Conservation (phyloP, 2,329 filamentous ascomycete species). For the Fusarium sp. region DNA sequence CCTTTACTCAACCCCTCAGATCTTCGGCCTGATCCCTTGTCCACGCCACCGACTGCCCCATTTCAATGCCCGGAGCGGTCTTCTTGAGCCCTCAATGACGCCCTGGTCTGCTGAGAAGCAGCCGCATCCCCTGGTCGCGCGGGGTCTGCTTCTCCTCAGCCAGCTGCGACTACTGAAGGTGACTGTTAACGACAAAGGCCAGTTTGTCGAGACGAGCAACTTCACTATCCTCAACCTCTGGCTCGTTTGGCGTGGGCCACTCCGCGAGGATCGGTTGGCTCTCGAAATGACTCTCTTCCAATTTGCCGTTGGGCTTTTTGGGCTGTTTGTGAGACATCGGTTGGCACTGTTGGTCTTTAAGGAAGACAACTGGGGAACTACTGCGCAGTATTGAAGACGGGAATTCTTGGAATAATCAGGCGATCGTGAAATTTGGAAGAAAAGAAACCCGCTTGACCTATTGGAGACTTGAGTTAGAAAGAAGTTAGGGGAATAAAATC, state of each 20-base stretch:
- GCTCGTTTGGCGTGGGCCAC: constrained; percentile 93
- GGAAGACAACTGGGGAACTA: constrained; percentile 79
- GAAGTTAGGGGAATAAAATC: background rate
- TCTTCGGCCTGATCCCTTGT: constrained; percentile 91
- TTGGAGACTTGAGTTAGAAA: background rate
- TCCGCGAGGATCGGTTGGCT: constrained; percentile 86
- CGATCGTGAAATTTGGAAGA: background rate
- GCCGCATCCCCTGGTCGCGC: constrained; percentile 71
- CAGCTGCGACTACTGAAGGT: constrained; percentile 75
- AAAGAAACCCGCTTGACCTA: background rate
- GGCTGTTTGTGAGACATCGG: constrained; percentile 85
- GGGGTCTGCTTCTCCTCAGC: constrained; percentile 74
- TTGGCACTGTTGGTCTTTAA: constrained; percentile 90
- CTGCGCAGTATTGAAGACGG: constrained; percentile 43
- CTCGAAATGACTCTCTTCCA: constrained; percentile 85
- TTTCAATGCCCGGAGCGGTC: constrained; percentile 85
- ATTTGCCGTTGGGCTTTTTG: constrained; percentile 78
- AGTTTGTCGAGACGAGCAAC: constrained; percentile 85
- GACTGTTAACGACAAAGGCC: constrained; percentile 72
- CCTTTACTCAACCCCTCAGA: constrained; percentile 88
- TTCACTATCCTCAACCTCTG: constrained; percentile 95
- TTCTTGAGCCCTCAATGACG: constrained; percentile 88
- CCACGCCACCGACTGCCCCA: constrained; percentile 90
- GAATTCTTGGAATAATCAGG: background rate
- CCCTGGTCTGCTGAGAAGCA: constrained; percentile 76